Evolutionary conservation across 495 filamentous ascomycete species (phyloP), one percentile per base, ranked within the genome.

Genomic region (Penicillium desertorum): DNA sequence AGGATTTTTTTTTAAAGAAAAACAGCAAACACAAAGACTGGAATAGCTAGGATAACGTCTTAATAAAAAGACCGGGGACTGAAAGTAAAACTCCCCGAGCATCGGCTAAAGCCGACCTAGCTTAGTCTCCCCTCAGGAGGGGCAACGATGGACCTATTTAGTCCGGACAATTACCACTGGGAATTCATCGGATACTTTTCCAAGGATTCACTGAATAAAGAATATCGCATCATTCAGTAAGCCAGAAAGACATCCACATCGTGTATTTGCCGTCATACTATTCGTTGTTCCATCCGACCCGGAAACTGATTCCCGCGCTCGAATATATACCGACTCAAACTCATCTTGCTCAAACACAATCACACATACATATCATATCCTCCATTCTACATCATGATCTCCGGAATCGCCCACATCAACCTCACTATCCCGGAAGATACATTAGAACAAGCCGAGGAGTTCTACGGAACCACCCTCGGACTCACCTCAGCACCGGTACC

Each of bases 391-490:
- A 61, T 23, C 46, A 84, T 85, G 81, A 87, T 87, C 51, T 73
- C 77, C 36, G 81, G 81, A 14, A 72, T 86, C 45, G 80, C 81
- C 16, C 84, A 86, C 68, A 69, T 86, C 48, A 87, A 87, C 66
- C 72, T 87, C 57, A 73, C 80, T 4, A 80, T 86, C 20, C 81
- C 83, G 0, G 63, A 64, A 0, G 81, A 74, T 41, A 83, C 82
- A 1, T 72, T 86, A 27, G 69, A 75, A 22, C 69, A 78, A 10
- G 84, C 84, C 8, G 59, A 69, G 8, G 71, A 65, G 11, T 87
- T 87, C 73, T 87, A 86, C 68, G 76, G 65, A 52, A 58, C 62
- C 4, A 86, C 82, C 0, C 74, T 86, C 0, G 79, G 76, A 27
- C 68, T 87, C 16, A 75, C 62, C 4, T 61, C 77, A 5, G 71